Evolutionary conservation across 2,329 filamentous ascomycete genomes (phyloP).

Genomic region (Coniella vitis): DNA sequence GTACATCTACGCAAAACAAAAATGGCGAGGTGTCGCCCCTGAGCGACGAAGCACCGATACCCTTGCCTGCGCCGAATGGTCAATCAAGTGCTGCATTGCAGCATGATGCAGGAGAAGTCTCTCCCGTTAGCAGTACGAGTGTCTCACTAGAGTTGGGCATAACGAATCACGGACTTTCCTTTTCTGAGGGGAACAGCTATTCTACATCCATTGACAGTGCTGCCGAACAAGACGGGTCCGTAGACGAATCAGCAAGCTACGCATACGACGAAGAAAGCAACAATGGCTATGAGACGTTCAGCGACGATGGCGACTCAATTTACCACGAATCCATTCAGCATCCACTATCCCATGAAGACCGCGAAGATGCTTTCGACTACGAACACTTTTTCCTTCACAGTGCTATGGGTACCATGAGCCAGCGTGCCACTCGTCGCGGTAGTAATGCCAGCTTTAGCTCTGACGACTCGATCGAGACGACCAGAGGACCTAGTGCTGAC

Average conservation of each 20-base stretch:
- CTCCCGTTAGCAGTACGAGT: conserved; percentile 23
- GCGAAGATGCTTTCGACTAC: conserved; percentile 93
- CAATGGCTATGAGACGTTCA: conserved; percentile 36
- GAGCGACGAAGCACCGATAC: conserved; percentile 6
- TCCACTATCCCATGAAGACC: conserved; percentile 77
- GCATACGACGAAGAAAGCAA: conserved; percentile 21
- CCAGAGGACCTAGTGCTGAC: conserved; percentile 38
- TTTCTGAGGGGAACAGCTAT: conserved; percentile 27
- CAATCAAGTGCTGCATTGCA: conserved; percentile 5
- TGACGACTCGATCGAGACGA: conserved; percentile 56
- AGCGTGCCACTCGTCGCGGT: conserved; percentile 36
- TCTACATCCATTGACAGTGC: conserved; percentile 36
- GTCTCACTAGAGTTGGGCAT: conserved; percentile 20
- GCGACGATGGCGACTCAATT: conserved; percentile 57
- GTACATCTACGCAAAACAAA: conserved; percentile 10
- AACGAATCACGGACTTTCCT: conserved; percentile 17
- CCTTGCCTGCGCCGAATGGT: conserved; percentile 18
- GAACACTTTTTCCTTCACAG: conserved; percentile 94
- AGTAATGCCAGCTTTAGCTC: conserved; percentile 51
- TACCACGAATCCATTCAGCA: conserved; percentile 56
- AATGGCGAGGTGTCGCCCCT: conserved; percentile 13
- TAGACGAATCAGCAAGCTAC: background rate
- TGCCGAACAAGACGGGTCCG: conserved; percentile 20
- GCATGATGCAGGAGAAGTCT: conserved; percentile 25
- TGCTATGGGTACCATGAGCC: conserved; percentile 72